phyloP scores from a whole-genome alignment of 2,329 filamentous ascomycete species.

The Neoarthrinium moseri region DNA sequence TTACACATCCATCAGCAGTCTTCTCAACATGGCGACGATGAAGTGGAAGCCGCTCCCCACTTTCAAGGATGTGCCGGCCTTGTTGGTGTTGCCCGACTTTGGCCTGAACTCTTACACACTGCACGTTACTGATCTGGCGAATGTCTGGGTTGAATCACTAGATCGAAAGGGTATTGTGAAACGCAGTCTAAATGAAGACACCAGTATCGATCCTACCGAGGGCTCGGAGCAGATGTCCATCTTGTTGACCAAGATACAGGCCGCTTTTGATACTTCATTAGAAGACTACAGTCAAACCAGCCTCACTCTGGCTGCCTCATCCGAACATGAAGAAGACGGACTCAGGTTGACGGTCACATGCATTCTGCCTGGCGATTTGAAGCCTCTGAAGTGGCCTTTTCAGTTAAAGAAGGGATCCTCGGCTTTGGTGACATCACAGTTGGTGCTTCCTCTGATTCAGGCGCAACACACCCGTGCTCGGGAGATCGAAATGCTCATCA shows the following conservation, averaged over 20 bases:
- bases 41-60: constrained; percentile 49
- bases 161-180: constrained; percentile 60
- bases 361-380: constrained; percentile 46
- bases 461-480: constrained; percentile 37
- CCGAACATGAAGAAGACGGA: constrained; percentile 32
- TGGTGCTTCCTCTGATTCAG: constrained; percentile 52
- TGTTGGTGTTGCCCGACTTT: constrained; percentile 63
- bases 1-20: not conserved
- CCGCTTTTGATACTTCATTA: constrained; percentile 47
- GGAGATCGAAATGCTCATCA: constrained; percentile 42
- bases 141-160: constrained; percentile 70
- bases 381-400: constrained; percentile 67
- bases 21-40: constrained; percentile 19
- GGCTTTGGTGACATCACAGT: constrained; percentile 41
- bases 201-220: constrained; percentile 72
- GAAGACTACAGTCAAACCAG: constrained; percentile 42
- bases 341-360: constrained; percentile 57
- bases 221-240: constrained; percentile 61
- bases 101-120: constrained; percentile 58
- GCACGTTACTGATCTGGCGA: constrained; percentile 68
- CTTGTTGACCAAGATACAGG: constrained; percentile 62
- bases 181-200: constrained; percentile 61
- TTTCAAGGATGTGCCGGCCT: constrained; percentile 48
- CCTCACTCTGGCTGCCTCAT: constrained; percentile 39
- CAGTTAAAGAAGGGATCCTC: constrained; percentile 46